phyloP scores from a whole-genome alignment of 192 early-diverging fungal genomes.

The Mortierella hygrophila region DNA sequence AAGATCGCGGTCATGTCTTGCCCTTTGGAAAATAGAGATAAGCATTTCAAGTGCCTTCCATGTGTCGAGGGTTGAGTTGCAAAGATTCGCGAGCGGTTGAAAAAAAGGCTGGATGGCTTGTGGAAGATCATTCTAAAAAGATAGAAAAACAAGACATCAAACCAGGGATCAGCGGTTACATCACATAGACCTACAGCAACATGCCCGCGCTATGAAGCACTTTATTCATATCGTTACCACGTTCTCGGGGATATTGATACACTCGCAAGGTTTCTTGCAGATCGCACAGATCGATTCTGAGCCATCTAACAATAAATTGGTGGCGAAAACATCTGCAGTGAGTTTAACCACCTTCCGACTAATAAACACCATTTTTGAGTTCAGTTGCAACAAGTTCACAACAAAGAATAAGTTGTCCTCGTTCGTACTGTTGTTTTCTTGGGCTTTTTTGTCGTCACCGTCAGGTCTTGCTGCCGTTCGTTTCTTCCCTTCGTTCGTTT shows the following conservation, averaged over 20 bases:
- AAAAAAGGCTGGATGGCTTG: slow-evolving; percentile 24
- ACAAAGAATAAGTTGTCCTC: neutral
- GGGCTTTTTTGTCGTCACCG: neutral
- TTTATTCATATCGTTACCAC: neutral
- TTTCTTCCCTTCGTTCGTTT: neutral
- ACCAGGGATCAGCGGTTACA: too few relatives aligned
- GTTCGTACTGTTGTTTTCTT: neutral
- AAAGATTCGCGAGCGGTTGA: slow-evolving; percentile 10
- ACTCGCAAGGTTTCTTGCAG: slow-evolving; percentile 37
- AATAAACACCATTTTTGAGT: too few relatives aligned
- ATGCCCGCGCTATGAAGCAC: neutral
- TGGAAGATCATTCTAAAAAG: slow-evolving; percentile 21
- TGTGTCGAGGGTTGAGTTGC: slow-evolving; percentile 16
- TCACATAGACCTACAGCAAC: neutral
- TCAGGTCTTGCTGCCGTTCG: neutral
- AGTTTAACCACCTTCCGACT: too few relatives aligned
- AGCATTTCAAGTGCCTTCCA: slow-evolving; percentile 19
- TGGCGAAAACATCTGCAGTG: neutral
- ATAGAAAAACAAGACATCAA: too few relatives aligned
- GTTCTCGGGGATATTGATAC: slow-evolving; percentile 6
- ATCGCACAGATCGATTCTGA: slow-evolving; percentile 16
- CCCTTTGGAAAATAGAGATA: too few relatives aligned
- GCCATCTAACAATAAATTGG: slow-evolving; percentile 11
- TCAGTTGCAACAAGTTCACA: neutral
- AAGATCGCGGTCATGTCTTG: neutral